Conservation (phyloP, 192 early-diverging fungal genomes). For the Cetraspora pellucida region DNA sequence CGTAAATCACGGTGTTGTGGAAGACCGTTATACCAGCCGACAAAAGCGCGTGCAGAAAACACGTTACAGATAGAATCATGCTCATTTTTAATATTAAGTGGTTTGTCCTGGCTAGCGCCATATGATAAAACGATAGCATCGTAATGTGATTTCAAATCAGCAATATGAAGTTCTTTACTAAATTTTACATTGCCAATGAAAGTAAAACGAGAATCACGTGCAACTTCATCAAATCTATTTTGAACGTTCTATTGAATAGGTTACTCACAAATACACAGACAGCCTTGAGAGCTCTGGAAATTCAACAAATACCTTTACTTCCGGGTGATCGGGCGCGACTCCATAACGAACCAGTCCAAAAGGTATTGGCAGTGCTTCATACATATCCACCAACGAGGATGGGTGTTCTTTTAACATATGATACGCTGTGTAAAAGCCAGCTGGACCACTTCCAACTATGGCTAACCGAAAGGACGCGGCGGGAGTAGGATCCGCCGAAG, state of each 20-base stretch:
- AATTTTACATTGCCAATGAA: constrained; percentile 83
- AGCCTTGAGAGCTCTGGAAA: background rate
- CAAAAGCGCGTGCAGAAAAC: constrained; percentile 80
- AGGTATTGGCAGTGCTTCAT: constrained; percentile 82
- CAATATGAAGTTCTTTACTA: constrained; percentile 53
- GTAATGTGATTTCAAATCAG: constrained; percentile 62
- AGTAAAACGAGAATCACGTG: constrained; percentile 64
- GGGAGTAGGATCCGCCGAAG: no score
- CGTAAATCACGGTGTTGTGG: constrained; percentile 65
- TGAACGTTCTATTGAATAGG: constrained; percentile 70
- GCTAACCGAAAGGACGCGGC: constrained; percentile 52
- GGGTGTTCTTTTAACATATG: constrained; percentile 68
- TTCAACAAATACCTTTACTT: constrained; percentile 77
- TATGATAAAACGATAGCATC: constrained; percentile 83
- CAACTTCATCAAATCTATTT: constrained; percentile 82
- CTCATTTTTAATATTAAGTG: constrained; percentile 72
- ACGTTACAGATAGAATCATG: constrained; percentile 58
- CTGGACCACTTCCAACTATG: constrained; percentile 78
- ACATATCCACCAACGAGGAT: constrained; percentile 73
- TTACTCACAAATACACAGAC: constrained; percentile 15
- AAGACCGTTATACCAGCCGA: constrained; percentile 94
- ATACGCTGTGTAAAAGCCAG: constrained; percentile 90
- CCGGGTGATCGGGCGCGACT: constrained; percentile 95
- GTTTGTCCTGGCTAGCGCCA: constrained; percentile 77
- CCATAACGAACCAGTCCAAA: constrained; percentile 92